phyloP scores from a whole-genome alignment of 805 yeast species.

The Starmera dryadoides region DNA sequence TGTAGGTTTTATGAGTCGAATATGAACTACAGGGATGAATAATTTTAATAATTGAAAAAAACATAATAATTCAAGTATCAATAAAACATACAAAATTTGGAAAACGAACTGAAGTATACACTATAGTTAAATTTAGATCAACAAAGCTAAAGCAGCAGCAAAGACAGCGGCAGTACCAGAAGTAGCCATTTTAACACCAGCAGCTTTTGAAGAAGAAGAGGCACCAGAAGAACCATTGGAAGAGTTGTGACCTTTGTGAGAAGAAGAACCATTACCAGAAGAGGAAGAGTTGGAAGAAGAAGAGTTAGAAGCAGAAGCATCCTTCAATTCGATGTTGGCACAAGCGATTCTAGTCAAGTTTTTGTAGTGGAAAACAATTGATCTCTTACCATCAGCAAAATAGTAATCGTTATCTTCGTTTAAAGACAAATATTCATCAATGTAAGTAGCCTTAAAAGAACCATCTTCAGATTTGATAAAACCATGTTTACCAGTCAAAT shows the following conservation, averaged over 20 bases:
- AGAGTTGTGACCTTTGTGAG: not conserved
- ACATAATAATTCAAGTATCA: too few relatives aligned
- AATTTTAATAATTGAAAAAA: too few relatives aligned
- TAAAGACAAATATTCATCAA: slow-evolving; percentile 54
- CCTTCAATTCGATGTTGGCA: slow-evolving; percentile 33
- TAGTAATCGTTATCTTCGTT: slow-evolving; percentile 40
- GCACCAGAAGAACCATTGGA: not conserved
- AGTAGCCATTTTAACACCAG: not conserved
- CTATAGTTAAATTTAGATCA: not conserved
- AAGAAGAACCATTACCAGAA: not conserved
- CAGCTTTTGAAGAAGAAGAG: too few relatives aligned
- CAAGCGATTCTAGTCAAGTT: slow-evolving; percentile 49
- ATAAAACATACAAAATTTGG: too few relatives aligned
- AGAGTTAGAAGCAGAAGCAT: not conserved
- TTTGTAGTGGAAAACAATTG: slow-evolving; percentile 45
- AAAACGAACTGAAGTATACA: too few relatives aligned
- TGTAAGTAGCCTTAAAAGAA: slow-evolving; percentile 26
- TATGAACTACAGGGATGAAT: too few relatives aligned
- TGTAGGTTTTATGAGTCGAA: too few relatives aligned
- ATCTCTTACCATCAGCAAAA: slow-evolving; percentile 42
- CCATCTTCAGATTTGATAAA: slow-evolving; percentile 31
- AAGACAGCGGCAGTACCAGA: not conserved
- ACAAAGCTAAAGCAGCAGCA: not conserved
- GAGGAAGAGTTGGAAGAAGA: not conserved
- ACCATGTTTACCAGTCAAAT: slow-evolving; percentile 66